Conservation (phyloP, 257 asterid species). For the Salvia splendens region DNA sequence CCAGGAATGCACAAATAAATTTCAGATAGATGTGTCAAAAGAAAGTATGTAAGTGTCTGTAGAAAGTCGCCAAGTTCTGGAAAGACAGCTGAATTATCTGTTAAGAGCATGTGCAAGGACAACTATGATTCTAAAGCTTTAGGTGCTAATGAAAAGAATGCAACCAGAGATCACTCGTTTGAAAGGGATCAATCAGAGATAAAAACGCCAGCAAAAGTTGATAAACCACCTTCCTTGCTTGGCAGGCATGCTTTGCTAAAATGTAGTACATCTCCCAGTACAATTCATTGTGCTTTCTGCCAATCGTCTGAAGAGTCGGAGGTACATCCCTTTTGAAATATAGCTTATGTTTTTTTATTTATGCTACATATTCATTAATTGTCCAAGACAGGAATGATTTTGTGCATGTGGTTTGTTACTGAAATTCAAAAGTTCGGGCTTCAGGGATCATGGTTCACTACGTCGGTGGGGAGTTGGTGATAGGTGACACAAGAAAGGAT, state of each 20-base stretch:
- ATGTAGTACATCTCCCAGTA: constrained; percentile 39
- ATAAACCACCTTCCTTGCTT: constrained; percentile 31
- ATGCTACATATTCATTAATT: constrained; percentile 24
- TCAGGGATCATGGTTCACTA: constrained; percentile 81
- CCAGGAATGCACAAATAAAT: constrained; percentile 34
- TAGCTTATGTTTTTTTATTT: constrained; percentile 6
- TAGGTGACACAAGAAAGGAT: constrained; percentile 41
- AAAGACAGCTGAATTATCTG: constrained; percentile 55
- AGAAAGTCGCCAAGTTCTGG: constrained; percentile 29
- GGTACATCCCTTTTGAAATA: constrained; percentile 47
- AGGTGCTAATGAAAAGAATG: constrained; percentile 25
- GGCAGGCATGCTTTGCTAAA: constrained; percentile 37
- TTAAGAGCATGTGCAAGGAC: constrained; percentile 35
- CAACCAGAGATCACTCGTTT: constrained; percentile 30
- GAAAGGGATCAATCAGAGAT: constrained; percentile 23
- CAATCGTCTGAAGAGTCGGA: constrained; percentile 68
- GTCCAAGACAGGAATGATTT: neutral
- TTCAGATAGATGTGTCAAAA: constrained; percentile 28
- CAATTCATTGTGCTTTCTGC: constrained; percentile 70
- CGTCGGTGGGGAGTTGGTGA: constrained; percentile 57
- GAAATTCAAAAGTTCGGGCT: constrained; percentile 47
- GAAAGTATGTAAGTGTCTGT: constrained; percentile 27
- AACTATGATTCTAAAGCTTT: constrained; percentile 24
- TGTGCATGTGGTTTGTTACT: neutral
- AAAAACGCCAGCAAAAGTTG: constrained; percentile 35